Evolutionary conservation across 2,329 filamentous ascomycete genomes (phyloP).

Genomic region (Xylaria sp.): DNA sequence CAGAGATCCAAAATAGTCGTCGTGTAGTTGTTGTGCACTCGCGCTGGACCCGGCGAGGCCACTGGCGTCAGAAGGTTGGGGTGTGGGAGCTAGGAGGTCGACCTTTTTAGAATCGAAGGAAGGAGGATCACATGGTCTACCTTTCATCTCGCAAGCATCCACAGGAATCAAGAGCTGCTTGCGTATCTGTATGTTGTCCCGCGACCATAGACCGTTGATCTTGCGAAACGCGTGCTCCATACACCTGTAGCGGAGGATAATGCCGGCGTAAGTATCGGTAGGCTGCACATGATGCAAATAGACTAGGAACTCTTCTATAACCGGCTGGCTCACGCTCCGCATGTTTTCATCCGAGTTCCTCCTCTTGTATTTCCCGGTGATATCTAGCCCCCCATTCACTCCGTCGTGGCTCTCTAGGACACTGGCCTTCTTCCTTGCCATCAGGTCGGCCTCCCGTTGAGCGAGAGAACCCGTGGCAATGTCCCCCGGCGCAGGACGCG

Average conservation of each 20-base stretch:
- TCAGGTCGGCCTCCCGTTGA: conserved; percentile 65
- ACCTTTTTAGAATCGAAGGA: conserved; percentile 56
- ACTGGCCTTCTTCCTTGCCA: conserved; percentile 67
- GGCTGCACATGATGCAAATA: conserved; percentile 89
- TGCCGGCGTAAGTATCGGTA: conserved; percentile 88
- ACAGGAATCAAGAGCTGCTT: conserved; percentile 87
- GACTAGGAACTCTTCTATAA: conserved; percentile 80
- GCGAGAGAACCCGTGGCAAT: conserved; percentile 66
- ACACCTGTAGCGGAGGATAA: conserved; percentile 91
- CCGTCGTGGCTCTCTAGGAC: conserved; percentile 71
- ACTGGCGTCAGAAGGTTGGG: conserved; percentile 51
- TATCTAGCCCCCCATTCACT: conserved; percentile 68
- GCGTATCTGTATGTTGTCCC: conserved; percentile 87
- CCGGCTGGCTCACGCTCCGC: conserved; percentile 61
- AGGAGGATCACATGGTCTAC: conserved; percentile 72
- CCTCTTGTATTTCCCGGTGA: conserved; percentile 69
- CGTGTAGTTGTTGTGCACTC: conserved; percentile 48
- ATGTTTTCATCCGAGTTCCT: conserved; percentile 74
- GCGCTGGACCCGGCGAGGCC: conserved; percentile 37
- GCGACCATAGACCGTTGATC: conserved; percentile 93
- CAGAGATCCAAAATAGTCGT: conserved; percentile 57
- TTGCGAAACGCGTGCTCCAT: conserved; percentile 84
- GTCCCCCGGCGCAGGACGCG: conserved; percentile 56
- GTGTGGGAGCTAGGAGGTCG: conserved; percentile 65
- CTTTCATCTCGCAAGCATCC: conserved; percentile 87